These are phyloP conservation scores for Fusarium goolgardi DNA, from an alignment of 2,329 filamentous ascomycete genomes.

Conservation along the genomic window DNA sequence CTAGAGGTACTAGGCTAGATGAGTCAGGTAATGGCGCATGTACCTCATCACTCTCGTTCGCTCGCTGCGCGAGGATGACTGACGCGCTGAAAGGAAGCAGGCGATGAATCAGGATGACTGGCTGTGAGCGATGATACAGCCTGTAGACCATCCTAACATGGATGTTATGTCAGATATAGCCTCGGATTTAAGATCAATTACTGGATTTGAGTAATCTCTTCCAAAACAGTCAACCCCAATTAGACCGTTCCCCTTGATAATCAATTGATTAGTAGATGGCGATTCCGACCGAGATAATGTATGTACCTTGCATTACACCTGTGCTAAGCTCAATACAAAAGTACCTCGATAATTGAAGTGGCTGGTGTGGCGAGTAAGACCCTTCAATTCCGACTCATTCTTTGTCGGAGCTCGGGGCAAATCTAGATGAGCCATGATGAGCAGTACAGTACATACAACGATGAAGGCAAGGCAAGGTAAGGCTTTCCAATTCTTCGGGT, in stretches of 20 bases:
- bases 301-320: constrained; percentile 16
- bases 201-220: constrained; percentile 11
- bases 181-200: constrained; percentile 21
- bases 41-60: constrained; percentile 26
- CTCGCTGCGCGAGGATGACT: constrained; percentile 16
- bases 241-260: constrained; percentile 7
- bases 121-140: constrained; percentile 1
- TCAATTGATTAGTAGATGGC: constrained; percentile 24
- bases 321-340: not conserved
- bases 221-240: constrained; percentile 2
- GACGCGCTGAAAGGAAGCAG: constrained; percentile 20
- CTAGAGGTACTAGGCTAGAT: constrained; percentile 30
- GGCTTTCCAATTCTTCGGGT: constrained; percentile 21
- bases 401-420: constrained; percentile 29
- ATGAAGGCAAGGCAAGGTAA: constrained; percentile 9
- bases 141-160: constrained; percentile 1
- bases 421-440: not conserved
- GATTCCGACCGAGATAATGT: constrained; percentile 31
- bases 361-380: constrained; percentile 45
- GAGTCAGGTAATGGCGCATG: constrained; percentile 39
- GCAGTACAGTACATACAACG: constrained; percentile 8
- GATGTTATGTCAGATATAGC: constrained; percentile 17
- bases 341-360: constrained; percentile 37
- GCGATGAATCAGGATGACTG: constrained; percentile 26
- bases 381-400: constrained; percentile 26